A percentile compares a stretch with the other conserved stretches of the same genome.
phyloP scores from a whole-genome alignment of 2,329 filamentous ascomycete species.

The Cladophialophora carrionii region DNA sequence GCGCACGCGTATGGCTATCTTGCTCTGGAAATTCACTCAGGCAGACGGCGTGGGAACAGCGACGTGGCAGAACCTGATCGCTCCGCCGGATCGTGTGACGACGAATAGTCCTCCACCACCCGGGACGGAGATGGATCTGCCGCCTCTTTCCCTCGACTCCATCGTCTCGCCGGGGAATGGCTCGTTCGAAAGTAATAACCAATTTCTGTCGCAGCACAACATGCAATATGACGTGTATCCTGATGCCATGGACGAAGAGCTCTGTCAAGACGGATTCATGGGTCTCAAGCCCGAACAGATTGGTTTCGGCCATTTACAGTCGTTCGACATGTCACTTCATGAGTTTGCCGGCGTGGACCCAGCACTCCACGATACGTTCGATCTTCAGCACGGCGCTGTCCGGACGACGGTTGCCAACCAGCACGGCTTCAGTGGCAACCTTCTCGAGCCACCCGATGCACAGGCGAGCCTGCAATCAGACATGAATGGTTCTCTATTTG shows the following conservation, averaged over 20 bases:
- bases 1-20: constrained; percentile 48
- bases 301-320: constrained; percentile 15
- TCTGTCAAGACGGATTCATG: constrained; percentile 33
- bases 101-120: constrained; percentile 46
- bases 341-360: constrained; percentile 7
- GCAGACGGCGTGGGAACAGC: constrained; percentile 50
- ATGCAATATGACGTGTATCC: constrained; percentile 24
- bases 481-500: constrained; percentile 4
- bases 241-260: constrained; percentile 22
- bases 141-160: constrained; percentile 36
- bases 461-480: constrained; percentile 2
- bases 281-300: constrained; percentile 14
- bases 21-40: constrained; percentile 54
- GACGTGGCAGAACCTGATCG: constrained; percentile 50
- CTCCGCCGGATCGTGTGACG: constrained; percentile 43
- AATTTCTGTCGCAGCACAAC: constrained; percentile 22
- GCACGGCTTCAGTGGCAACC: constrained; percentile 9
- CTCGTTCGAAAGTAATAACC: constrained; percentile 22
- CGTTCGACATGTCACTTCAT: constrained; percentile 19
- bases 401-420: not conserved
- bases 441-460: constrained; percentile 22
- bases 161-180: constrained; percentile 31
- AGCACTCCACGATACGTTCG: constrained; percentile 8
- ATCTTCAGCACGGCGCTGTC: constrained; percentile 9
- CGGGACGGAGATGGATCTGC: constrained; percentile 29